A percentile compares a stretch with the other conserved stretches of the same genome.
phyloP scores from a whole-genome alignment of 2,329 filamentous ascomycete genomes.

The Neonectria hederae region DNA sequence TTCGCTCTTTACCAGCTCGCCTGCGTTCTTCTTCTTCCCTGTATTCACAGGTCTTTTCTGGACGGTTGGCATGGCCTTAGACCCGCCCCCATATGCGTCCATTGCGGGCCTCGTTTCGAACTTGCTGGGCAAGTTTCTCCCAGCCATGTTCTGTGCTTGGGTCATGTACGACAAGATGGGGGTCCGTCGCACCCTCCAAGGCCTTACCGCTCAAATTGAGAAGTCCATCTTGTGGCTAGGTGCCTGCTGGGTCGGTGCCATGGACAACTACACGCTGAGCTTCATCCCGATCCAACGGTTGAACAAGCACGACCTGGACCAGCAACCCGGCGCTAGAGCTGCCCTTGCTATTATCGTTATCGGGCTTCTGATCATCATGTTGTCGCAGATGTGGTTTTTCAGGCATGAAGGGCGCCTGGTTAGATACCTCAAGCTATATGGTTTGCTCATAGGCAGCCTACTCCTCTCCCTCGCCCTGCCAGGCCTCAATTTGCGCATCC shows the following conservation, averaged over 20 bases:
- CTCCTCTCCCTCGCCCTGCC: conserved; percentile 77
- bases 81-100: conserved; percentile 76
- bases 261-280: conserved; percentile 96
- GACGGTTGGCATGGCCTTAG: conserved; percentile 89
- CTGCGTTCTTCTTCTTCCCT: conserved; percentile 84
- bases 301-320: conserved; percentile 87
- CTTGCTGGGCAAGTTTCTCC: conserved; percentile 82
- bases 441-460: conserved; percentile 71
- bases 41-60: conserved; percentile 86
- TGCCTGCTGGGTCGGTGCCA: conserved; percentile 86
- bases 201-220: conserved; percentile 84
- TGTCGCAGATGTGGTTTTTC: conserved; percentile 85
- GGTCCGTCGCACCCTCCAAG: conserved; percentile 74
- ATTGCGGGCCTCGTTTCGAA: conserved; percentile 79
- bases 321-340: conserved; percentile 87
- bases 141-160: conserved; percentile 86
- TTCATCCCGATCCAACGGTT: conserved; percentile 93
- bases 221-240: conserved; percentile 93
- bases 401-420: conserved; percentile 84
- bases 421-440: conserved; percentile 81
- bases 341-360: conserved; percentile 83
- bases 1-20: conserved; percentile 82
- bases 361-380: conserved; percentile 71
- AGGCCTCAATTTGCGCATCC: conserved; percentile 83
- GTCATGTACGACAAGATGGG: conserved; percentile 88